Conservation (phyloP, 192 early-diverging fungal genomes). For the Backusella liffmaniae region DNA sequence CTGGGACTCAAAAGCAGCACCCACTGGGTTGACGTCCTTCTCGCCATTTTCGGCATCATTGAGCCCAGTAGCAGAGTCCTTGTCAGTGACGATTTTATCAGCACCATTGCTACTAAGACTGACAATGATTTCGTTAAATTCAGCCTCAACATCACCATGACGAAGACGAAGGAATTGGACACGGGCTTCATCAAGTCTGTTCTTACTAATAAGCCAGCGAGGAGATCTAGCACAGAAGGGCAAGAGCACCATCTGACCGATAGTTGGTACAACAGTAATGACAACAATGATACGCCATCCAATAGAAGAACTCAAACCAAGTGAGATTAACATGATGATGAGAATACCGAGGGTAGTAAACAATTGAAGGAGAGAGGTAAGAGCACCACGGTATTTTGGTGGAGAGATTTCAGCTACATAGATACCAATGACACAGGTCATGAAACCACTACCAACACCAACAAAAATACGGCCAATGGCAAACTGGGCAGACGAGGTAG, state of each 20-base stretch:
- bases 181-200: slow-evolving; percentile 57
- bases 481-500: slow-evolving; percentile 31
- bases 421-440: slow-evolving; percentile 51
- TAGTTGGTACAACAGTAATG: slow-evolving; percentile 42
- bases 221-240: slow-evolving; percentile 67
- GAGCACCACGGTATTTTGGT: slow-evolving; percentile 39
- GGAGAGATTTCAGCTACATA: slow-evolving; percentile 59
- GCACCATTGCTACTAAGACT: background rate
- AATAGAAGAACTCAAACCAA: slow-evolving; percentile 37
- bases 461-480: slow-evolving; percentile 47
- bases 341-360: slow-evolving; percentile 58
- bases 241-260: slow-evolving; percentile 58
- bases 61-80: background rate
- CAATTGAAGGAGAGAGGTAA: slow-evolving; percentile 53
- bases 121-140: slow-evolving; percentile 51
- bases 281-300: slow-evolving; percentile 51
- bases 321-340: slow-evolving; percentile 39
- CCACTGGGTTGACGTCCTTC: background rate
- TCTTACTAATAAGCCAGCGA: slow-evolving; percentile 61
- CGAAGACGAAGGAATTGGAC: slow-evolving; percentile 59
- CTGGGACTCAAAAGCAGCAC: slow-evolving; percentile 8
- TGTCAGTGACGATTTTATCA: background rate
- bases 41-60: background rate
- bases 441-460: slow-evolving; percentile 57
- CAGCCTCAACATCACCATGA: slow-evolving; percentile 56